Evolutionary conservation across 495 filamentous ascomycete genomes (phyloP).

Genomic region (Talaromyces adpressus): DNA sequence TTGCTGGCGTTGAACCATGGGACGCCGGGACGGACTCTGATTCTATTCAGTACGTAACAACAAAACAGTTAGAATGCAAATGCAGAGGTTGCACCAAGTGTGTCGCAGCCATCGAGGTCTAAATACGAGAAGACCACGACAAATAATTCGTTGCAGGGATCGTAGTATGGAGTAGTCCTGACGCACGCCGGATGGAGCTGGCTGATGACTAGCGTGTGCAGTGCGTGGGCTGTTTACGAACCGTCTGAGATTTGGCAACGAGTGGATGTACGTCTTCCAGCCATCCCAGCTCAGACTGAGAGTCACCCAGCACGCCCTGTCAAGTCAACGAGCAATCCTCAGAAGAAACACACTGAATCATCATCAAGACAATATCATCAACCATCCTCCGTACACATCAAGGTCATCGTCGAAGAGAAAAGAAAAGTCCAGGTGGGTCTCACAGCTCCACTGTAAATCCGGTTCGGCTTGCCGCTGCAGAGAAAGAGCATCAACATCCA

Average conservation of each 20-base stretch:
- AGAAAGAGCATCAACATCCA: background rate
- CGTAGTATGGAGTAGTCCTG: background rate
- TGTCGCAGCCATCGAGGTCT: background rate
- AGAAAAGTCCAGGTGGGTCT: background rate
- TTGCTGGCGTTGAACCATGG: background rate
- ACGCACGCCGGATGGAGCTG: background rate
- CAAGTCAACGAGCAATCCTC: background rate
- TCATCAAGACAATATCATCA: background rate
- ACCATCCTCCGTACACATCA: too few species aligned
- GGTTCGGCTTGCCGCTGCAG: constrained; percentile 1
- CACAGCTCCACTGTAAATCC: background rate
- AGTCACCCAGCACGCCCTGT: background rate
- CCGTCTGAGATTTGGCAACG: background rate
- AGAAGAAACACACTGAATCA: background rate
- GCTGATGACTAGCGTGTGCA: background rate
- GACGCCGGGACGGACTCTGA: too few species aligned
- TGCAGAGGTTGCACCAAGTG: background rate
- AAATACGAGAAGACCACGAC: background rate
- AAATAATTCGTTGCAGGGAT: background rate
- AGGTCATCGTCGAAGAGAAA: background rate
- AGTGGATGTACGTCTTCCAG: background rate
- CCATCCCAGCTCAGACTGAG: background rate
- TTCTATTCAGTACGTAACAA: background rate
- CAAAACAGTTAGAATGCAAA: background rate
- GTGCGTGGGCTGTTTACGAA: background rate